Evolutionary conservation across 139 green algal genomes (phyloP).

Genomic region (Volvox reticuliferus): DNA sequence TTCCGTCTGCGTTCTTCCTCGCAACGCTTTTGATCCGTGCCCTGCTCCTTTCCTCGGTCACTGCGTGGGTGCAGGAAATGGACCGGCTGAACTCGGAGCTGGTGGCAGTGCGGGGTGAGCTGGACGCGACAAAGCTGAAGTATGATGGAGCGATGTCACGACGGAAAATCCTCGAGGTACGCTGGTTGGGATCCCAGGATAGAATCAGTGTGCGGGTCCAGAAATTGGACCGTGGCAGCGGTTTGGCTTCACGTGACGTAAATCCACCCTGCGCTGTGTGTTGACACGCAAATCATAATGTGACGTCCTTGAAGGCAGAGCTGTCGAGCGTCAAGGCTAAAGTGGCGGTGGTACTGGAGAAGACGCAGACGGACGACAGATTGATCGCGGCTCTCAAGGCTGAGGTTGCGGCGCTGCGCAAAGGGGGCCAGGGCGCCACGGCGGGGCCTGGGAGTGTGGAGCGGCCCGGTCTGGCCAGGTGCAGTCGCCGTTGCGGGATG

Average conservation of each 20-base stretch:
- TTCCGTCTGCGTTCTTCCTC: no score
- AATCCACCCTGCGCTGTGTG: no score
- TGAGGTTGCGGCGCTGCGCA: constrained; percentile 43
- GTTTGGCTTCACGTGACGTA: no score
- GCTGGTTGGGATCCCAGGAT: neutral
- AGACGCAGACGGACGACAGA: constrained; percentile 75
- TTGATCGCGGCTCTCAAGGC: constrained; percentile 69
- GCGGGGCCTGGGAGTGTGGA: neutral
- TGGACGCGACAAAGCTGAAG: constrained; percentile 55
- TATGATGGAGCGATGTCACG: constrained; percentile 57
- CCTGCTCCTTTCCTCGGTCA: no score
- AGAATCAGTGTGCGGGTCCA: no score
- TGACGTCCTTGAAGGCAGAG: constrained; percentile 40
- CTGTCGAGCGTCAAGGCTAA: constrained; percentile 62
- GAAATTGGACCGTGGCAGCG: no score
- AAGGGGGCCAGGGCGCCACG: neutral
- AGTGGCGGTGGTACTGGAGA: constrained; percentile 72
- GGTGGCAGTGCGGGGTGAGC: constrained; percentile 43
- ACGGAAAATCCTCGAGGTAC: constrained; percentile 57
- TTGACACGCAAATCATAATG: no score
- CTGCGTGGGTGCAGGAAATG: constrained; percentile 37
- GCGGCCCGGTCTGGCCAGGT: neutral
- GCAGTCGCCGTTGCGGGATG: no score
- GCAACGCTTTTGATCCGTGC: no score
- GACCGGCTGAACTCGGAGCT: constrained; percentile 61